Conservation (phyloP, 2,329 filamentous ascomycete genomes). For the Hypoxylon sp. region DNA sequence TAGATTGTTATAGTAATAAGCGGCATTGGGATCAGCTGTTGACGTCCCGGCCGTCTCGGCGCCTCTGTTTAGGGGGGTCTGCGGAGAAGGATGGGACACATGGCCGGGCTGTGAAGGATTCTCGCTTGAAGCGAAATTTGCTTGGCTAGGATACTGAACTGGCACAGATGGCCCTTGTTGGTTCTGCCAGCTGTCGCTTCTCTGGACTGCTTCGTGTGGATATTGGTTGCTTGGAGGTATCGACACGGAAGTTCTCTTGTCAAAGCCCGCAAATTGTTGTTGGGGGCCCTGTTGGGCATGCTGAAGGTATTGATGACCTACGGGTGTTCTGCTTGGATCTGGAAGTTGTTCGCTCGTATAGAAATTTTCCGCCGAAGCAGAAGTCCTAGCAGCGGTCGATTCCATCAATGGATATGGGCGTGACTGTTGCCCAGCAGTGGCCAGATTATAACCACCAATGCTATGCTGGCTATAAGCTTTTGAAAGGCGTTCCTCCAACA, state of each 20-base stretch:
- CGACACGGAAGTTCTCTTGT: constrained; percentile 59
- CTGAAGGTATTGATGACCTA: constrained; percentile 68
- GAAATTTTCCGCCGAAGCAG: constrained; percentile 80
- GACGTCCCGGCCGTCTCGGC: constrained; percentile 54
- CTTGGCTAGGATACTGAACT: constrained; percentile 57
- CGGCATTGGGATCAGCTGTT: constrained; percentile 67
- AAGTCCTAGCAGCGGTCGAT: constrained; percentile 63
- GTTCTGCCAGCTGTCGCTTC: constrained; percentile 67
- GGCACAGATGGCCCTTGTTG: constrained; percentile 59
- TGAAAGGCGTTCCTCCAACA: constrained; percentile 95
- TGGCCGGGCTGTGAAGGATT: constrained; percentile 51
- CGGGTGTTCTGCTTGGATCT: constrained; percentile 64
- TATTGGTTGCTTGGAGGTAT: constrained; percentile 62
- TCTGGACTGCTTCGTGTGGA: constrained; percentile 62
- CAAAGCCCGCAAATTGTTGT: constrained; percentile 62
- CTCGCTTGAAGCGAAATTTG: constrained; percentile 55
- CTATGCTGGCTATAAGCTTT: constrained; percentile 90
- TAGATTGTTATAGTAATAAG: constrained; percentile 70
- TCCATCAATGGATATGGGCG: constrained; percentile 81
- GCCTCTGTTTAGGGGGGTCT: constrained; percentile 52
- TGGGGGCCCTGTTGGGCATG: constrained; percentile 62
- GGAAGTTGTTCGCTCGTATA: constrained; percentile 77
- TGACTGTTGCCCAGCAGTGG: constrained; percentile 66
- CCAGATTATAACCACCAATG: constrained; percentile 74
- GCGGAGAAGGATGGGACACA: constrained; percentile 50